phyloP scores from a whole-genome alignment of 2,329 filamentous ascomycete genomes.

The Sporothrix protearum region DNA sequence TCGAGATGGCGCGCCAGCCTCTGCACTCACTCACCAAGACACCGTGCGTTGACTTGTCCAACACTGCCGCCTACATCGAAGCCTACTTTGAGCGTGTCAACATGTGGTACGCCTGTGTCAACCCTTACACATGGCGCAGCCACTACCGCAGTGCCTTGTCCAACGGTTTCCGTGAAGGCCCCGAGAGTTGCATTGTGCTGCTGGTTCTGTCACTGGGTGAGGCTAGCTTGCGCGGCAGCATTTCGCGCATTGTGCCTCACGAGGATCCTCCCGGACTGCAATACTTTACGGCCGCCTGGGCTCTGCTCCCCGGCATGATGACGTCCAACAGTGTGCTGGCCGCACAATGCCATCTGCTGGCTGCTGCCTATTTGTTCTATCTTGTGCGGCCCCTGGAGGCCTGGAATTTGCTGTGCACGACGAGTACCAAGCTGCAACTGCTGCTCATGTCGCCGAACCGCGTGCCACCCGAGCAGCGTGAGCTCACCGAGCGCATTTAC shows the following conservation, averaged over 20 bases:
- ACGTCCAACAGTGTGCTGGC: conserved; percentile 74
- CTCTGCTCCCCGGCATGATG: conserved; percentile 72
- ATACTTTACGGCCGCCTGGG: conserved; percentile 80
- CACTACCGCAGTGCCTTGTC: conserved; percentile 73
- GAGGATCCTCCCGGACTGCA: conserved; percentile 71
- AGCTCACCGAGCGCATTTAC: conserved; percentile 73
- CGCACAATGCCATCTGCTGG: conserved; percentile 75
- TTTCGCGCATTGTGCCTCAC: conserved; percentile 64
- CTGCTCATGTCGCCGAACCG: conserved; percentile 67
- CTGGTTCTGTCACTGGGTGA: conserved; percentile 74
- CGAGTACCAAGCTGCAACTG: conserved; percentile 76
- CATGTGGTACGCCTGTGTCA: conserved; percentile 81
- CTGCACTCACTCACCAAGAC: conserved; percentile 63
- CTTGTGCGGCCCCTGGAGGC: conserved; percentile 77
- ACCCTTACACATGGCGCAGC: conserved; percentile 73
- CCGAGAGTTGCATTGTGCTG: conserved; percentile 78
- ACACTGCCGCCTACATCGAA: conserved; percentile 70
- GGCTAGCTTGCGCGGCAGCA: conserved; percentile 71
- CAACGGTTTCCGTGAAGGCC: conserved; percentile 71
- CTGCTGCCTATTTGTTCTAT: conserved; percentile 79
- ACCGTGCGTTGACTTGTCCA: conserved; percentile 66
- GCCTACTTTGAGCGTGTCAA: conserved; percentile 80
- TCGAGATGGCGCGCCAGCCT: conserved; percentile 77
- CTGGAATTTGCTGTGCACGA: conserved; percentile 75
- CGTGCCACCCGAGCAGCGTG: conserved; percentile 65